phyloP scores from a whole-genome alignment of 2,329 filamentous ascomycete genomes.

The Fusarium azukiicola region DNA sequence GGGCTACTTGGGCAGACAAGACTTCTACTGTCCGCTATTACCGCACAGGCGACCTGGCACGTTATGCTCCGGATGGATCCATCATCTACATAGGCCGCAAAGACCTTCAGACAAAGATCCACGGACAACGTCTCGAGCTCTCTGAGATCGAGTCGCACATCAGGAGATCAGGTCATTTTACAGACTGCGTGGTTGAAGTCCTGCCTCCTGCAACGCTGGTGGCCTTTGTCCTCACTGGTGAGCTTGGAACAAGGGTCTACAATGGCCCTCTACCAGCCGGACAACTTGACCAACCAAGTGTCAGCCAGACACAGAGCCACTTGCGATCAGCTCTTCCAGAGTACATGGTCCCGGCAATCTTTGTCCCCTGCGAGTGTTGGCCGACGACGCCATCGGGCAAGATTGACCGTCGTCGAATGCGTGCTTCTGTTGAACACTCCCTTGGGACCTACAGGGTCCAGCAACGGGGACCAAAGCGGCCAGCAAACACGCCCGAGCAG shows the following conservation, averaged over 20 bases:
- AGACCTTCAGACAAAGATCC: conserved; percentile 2
- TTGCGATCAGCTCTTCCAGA: not conserved
- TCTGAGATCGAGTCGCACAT: not conserved
- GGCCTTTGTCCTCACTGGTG: not conserved
- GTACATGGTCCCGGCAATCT: conserved; percentile 1
- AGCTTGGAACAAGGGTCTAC: not conserved
- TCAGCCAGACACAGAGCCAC: not conserved
- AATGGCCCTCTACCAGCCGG: not conserved
- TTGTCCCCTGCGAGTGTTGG: not conserved
- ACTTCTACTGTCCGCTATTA: not conserved
- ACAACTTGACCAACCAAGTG: not conserved
- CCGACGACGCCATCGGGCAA: not conserved
- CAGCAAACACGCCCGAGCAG: not conserved
- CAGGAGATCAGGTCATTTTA: not conserved
- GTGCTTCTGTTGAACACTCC: not conserved
- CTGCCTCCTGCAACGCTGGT: not conserved
- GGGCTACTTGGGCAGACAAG: not conserved
- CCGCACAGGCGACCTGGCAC: not conserved
- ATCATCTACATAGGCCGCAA: not conserved
- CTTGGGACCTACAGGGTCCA: not conserved
- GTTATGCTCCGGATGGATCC: not conserved
- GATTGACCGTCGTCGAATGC: not conserved
- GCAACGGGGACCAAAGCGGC: not conserved
- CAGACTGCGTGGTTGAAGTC: not conserved
- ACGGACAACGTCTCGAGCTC: not conserved